Percentiles rank a stretch among this genome's conserved stretches.
Conservation (phyloP, 2,329 filamentous ascomycete genomes). For the Penicillium aurantiogriseum region DNA sequence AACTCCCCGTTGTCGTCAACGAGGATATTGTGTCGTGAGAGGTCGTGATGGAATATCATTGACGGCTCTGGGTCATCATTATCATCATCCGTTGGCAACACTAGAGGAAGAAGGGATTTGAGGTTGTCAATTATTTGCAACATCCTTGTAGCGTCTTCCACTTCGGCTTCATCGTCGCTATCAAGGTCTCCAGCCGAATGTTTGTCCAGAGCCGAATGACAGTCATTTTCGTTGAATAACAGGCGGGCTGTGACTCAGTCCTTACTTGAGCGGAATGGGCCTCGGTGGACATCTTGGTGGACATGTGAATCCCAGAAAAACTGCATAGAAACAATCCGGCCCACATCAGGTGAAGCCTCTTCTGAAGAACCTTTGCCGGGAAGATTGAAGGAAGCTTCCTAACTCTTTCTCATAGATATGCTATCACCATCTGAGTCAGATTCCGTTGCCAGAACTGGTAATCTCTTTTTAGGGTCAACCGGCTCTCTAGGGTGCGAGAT, state of each 20-base stretch:
- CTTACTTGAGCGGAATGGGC: conserved; percentile 13
- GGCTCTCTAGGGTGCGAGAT: neutral
- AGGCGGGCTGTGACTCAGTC: conserved; percentile 17
- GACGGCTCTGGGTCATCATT: conserved; percentile 7
- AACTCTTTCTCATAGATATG: too few species aligned
- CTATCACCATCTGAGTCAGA: neutral
- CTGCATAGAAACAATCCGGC: conserved; percentile 16
- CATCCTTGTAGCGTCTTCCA: conserved; percentile 13
- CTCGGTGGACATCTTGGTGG: conserved; percentile 12
- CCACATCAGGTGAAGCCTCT: neutral
- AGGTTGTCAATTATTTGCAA: conserved; percentile 8
- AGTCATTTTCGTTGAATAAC: conserved; percentile 9
- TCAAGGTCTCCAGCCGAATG: conserved; percentile 7
- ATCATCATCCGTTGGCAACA: conserved; percentile 3
- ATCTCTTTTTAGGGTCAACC: neutral
- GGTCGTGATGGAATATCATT: conserved; percentile 15
- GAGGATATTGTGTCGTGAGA: conserved; percentile 17
- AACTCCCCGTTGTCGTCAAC: conserved; percentile 16
- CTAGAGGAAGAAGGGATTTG: conserved; percentile 4
- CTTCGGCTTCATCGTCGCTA: conserved; percentile 13
- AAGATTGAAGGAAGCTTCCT: neutral
- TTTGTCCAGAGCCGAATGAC: conserved; percentile 7
- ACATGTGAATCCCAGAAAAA: conserved; percentile 16
- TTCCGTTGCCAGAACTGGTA: too few species aligned
- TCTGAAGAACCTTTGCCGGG: neutral